phyloP scores from a whole-genome alignment of 2,329 filamentous ascomycete genomes.

The Corniculantispora saksenae region DNA sequence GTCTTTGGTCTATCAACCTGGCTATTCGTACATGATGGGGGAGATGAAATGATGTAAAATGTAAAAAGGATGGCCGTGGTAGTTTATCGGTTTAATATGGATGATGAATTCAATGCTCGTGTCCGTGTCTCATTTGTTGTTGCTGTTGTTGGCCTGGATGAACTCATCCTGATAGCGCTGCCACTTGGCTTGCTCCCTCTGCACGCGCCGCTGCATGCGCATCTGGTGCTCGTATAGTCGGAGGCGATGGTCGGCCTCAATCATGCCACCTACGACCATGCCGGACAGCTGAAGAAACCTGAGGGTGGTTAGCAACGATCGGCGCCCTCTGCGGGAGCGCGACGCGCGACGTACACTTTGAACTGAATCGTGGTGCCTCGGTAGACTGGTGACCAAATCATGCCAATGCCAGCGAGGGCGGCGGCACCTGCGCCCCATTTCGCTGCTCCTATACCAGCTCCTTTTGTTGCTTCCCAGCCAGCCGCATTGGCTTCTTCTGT shows the following conservation, averaged over 20 bases:
- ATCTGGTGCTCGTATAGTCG: conserved; percentile 67
- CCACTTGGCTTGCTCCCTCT: conserved; percentile 69
- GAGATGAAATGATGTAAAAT: conserved; percentile 1
- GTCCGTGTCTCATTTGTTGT: conserved; percentile 22
- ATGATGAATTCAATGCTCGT: not conserved
- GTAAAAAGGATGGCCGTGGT: conserved; percentile 1
- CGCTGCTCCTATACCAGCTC: conserved; percentile 65
- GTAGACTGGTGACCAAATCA: conserved; percentile 69
- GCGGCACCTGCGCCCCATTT: conserved; percentile 73
- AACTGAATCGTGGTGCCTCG: conserved; percentile 72
- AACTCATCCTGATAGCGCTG: conserved; percentile 64
- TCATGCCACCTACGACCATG: conserved; percentile 77
- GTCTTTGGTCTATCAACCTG: conserved; percentile 16
- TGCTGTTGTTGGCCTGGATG: conserved; percentile 26
- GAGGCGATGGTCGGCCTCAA: conserved; percentile 72
- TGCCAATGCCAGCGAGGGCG: conserved; percentile 62
- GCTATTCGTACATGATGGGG: conserved; percentile 17
- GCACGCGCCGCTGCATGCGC: conserved; percentile 63
- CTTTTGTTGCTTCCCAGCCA: conserved; percentile 69
- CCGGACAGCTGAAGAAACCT: conserved; percentile 84
- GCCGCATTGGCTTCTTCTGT: conserved; percentile 69
- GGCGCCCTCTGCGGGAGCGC: not conserved
- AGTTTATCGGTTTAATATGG: not conserved
- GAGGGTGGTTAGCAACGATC: conserved; percentile 4
- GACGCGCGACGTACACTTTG: conserved; percentile 62